Evolutionary conservation across 2,329 filamentous ascomycete genomes (phyloP).

Genomic region (Penicillium aurantiogriseum): DNA sequence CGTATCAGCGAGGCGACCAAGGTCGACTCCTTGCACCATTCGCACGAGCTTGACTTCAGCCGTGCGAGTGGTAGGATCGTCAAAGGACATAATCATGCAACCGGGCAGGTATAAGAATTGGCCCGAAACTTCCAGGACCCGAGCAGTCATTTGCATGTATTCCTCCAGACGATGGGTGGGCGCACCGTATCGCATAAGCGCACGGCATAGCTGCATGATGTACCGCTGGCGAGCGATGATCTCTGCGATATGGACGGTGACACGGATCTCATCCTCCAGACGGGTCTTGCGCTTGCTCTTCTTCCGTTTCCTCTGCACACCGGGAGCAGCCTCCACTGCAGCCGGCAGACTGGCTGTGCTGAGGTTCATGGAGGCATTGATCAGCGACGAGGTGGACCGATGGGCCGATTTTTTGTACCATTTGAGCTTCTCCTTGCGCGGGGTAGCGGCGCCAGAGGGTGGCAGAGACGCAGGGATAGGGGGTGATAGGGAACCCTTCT

Average conservation of each 20-base stretch:
- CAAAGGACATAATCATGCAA: constrained; percentile 95
- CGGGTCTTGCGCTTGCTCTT: constrained; percentile 34
- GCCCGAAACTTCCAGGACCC: constrained; percentile 82
- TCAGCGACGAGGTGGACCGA: constrained; percentile 39
- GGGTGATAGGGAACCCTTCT: constrained; percentile 24
- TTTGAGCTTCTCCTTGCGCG: constrained; percentile 41
- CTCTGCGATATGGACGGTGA: constrained; percentile 63
- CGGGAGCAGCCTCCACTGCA: constrained; percentile 23
- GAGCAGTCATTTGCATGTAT: constrained; percentile 86
- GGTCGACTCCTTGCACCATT: constrained; percentile 45
- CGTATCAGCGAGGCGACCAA: constrained; percentile 47
- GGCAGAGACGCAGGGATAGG: constrained; percentile 17
- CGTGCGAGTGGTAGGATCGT: constrained; percentile 50
- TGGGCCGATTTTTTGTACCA: constrained; percentile 44
- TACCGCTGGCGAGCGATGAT: constrained; percentile 81
- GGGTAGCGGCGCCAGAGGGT: constrained; percentile 33
- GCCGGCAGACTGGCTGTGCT: constrained; percentile 34
- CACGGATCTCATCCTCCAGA: constrained; percentile 54
- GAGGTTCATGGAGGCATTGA: constrained; percentile 40
- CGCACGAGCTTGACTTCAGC: constrained; percentile 50
- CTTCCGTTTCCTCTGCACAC: constrained; percentile 7
- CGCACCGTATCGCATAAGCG: constrained; percentile 87
- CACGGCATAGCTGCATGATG: constrained; percentile 78
- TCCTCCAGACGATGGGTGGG: constrained; percentile 89
- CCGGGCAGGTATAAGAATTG: constrained; percentile 91